Conservation (phyloP, 2,329 filamentous ascomycete genomes). For the Cladosporium austrohemisphaericum region DNA sequence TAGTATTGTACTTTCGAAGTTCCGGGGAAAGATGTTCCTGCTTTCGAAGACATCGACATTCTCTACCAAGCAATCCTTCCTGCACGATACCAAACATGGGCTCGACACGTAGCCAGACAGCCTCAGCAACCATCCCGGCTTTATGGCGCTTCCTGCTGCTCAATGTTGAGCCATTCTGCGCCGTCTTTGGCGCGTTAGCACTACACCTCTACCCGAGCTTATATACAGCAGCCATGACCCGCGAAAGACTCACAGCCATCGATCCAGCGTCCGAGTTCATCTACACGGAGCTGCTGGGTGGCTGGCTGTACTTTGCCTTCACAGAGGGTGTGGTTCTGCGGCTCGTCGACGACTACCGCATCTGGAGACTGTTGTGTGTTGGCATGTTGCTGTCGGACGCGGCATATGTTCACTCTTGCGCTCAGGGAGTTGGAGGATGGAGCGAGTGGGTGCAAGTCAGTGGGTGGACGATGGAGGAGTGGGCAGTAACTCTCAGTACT, state of each 20-base stretch:
- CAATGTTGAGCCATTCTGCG: conserved; percentile 27
- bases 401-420: conserved; percentile 26
- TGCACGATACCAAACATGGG: background rate
- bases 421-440: conserved; percentile 30
- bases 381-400: conserved; percentile 28
- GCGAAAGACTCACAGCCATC: conserved; percentile 21
- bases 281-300: conserved; percentile 30
- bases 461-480: conserved; percentile 28
- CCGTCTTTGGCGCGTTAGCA: conserved; percentile 25
- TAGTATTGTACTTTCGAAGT: too few relatives aligned
- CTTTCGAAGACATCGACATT: background rate
- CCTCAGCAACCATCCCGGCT: conserved; percentile 24
- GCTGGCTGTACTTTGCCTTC: conserved; percentile 30
- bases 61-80: background rate
- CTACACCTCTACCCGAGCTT: conserved; percentile 21
- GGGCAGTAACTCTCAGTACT: conserved; percentile 26
- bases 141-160: conserved; percentile 27
- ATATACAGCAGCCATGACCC: conserved; percentile 25
- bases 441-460: conserved; percentile 20
- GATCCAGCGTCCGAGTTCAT: conserved; percentile 26
- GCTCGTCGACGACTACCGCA: conserved; percentile 28
- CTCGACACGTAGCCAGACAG: conserved; percentile 15
- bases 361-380: conserved; percentile 28
- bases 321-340: conserved; percentile 27
- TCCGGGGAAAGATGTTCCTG: background rate